Evolutionary conservation across 2,329 filamentous ascomycete genomes (phyloP), one percentile per base, ranked within the genome.

Genomic region (Calonectria multiphialidica): DNA sequence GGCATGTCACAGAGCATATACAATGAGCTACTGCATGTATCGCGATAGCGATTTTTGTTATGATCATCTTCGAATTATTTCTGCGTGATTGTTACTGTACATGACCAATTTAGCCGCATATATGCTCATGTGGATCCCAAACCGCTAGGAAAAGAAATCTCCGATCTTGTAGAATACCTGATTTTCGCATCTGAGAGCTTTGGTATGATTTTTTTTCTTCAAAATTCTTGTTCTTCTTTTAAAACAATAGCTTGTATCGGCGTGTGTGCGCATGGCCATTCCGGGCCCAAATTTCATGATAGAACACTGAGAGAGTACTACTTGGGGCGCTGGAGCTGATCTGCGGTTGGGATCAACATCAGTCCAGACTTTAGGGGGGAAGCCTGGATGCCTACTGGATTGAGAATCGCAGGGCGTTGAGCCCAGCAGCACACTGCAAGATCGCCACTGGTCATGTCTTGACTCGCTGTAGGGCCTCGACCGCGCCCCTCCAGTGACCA

Each of bases 391-490:
- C 25, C 25, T 28, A 28, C 28, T 33, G 35, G 53, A 59, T 33
- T 40, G 21, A 59, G 6, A 59, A 40, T 25, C 37, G 53, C 33
- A 59, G 33, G n/a, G 21, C 13, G 40, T 40, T 37, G 12, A 53
- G 16, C 16, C 25, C 2, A 25, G 53, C 37, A 35, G 33, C 53
- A 57, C 33, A 15, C 33, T 57, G 18, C 23, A 21, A 62, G 40
- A 33, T 62, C n/a, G 66, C 66, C 45, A 50, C 66, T 33, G 33
- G 44, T 28, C 35, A n/a, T n/a, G 30, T 42, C 65, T 68, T 45
- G 65, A 47, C 66, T 62, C 53, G 35, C 21, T 37, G 21, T 21
- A 42, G 53, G 53, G 53, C 33, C 53, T 59, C 33, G 53, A 59
- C 12, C 21, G 13, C 35, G 35, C 21, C 53, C 33, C 37, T 59